A percentile compares a stretch with the other conserved stretches of the same genome.
Conservation (phyloP, 768 basidiomycete genomes). For the Suillus lakei region DNA sequence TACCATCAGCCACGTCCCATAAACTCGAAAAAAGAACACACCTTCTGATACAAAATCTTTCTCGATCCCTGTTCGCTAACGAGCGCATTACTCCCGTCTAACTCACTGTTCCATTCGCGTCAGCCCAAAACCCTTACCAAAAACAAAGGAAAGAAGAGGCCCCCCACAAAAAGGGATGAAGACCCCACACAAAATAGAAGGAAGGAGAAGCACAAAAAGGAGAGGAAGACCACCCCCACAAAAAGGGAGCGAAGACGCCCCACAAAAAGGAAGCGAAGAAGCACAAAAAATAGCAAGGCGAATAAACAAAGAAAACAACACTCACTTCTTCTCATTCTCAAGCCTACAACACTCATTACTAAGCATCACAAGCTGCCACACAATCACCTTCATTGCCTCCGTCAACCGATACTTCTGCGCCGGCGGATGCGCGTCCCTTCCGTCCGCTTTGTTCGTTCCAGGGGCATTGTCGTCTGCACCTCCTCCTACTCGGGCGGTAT, state of each 20-base stretch:
- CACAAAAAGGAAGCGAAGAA: neutral
- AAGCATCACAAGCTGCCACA: slow-evolving; percentile 81
- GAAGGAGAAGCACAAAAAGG: no score
- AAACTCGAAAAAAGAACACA: slow-evolving; percentile 28
- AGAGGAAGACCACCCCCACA: neutral
- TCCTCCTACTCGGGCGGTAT: no score
- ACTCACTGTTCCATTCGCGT: slow-evolving; percentile 36
- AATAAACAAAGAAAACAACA: no score
- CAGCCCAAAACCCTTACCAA: neutral
- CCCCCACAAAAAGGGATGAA: no score
- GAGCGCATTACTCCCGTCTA: slow-evolving; percentile 72
- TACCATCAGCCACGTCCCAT: neutral
- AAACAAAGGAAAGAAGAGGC: neutral
- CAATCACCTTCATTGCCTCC: slow-evolving; percentile 76
- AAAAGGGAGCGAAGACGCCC: no score
- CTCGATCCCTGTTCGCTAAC: slow-evolving; percentile 83
- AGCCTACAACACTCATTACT: slow-evolving; percentile 82
- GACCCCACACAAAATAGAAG: no score
- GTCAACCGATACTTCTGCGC: slow-evolving; percentile 79
- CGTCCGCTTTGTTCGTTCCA: slow-evolving; percentile 30
- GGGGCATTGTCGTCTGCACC: slow-evolving; percentile 22
- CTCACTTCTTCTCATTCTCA: slow-evolving; percentile 68
- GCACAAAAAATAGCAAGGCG: no score
- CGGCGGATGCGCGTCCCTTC: slow-evolving; percentile 60
- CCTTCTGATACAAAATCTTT: slow-evolving; percentile 83